A percentile compares a stretch with the other conserved stretches of the same genome.
Conservation (phyloP, 441 rosid genomes). For the Populus hybrid region DNA sequence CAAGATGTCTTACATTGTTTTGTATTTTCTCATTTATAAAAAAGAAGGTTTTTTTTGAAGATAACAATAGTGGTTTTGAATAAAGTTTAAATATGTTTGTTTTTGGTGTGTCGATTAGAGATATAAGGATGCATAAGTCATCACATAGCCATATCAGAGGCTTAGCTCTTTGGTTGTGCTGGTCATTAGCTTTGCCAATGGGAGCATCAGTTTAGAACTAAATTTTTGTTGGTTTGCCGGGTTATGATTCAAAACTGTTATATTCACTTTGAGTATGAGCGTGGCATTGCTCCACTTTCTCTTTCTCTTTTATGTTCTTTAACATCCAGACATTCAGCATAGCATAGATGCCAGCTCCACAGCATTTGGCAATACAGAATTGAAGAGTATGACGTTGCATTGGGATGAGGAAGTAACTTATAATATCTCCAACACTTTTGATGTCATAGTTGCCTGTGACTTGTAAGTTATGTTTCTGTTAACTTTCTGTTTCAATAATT, state of each 20-base stretch:
- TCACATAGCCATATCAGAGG: neutral
- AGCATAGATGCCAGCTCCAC: constrained; percentile 66
- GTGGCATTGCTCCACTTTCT: neutral
- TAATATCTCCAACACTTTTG: constrained; percentile 45
- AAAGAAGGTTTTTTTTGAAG: neutral
- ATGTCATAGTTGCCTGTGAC: constrained; percentile 82
- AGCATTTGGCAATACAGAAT: constrained; percentile 55
- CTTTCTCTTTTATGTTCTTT: constrained; percentile 2
- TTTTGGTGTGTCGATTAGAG: neutral
- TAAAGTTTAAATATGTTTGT: neutral
- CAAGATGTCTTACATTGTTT: neutral
- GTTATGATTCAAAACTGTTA: neutral
- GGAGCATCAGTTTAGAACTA: neutral
- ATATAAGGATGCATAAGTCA: neutral
- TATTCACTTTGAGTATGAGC: neutral
- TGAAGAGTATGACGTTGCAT: constrained; percentile 64
- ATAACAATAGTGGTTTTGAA: neutral
- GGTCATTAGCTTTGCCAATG: neutral
- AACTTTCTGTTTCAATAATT: constrained; percentile 12
- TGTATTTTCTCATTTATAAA: neutral
- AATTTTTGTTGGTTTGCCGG: neutral
- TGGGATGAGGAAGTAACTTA: constrained; percentile 66
- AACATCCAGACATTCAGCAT: constrained; percentile 76
- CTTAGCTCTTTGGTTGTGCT: neutral
- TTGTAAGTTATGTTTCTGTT: constrained; percentile 49